phyloP scores from a whole-genome alignment of 176 grass and related monocot genomes.

The Eleusine coracana region DNA sequence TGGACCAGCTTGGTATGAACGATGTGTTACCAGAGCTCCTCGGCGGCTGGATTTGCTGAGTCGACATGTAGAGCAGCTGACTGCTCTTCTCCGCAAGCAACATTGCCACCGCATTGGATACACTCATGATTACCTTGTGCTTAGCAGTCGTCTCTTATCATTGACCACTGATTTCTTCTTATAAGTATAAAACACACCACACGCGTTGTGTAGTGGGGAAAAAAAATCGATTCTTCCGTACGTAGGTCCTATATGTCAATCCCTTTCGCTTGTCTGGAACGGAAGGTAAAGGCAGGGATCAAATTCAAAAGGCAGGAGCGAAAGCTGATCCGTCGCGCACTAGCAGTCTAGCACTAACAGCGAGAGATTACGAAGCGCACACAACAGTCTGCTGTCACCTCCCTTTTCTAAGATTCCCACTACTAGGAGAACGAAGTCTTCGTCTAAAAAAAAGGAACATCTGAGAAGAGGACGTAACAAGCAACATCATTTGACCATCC shows the following conservation, averaged over 20 bases:
- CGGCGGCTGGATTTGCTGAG: background rate
- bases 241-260: background rate
- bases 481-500: background rate
- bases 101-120: background rate
- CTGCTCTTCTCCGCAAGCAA: background rate
- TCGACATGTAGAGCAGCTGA: background rate
- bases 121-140: background rate
- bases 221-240: too few species aligned
- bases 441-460: background rate
- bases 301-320: background rate
- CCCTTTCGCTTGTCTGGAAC: conserved; percentile 13
- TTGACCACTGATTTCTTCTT: background rate
- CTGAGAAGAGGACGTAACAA: background rate
- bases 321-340: background rate
- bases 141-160: background rate
- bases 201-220: too few species aligned
- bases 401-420: conserved; percentile 31
- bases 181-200: too few species aligned
- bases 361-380: background rate
- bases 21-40: background rate
- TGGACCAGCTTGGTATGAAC: background rate
- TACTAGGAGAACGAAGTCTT: background rate
- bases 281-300: background rate
- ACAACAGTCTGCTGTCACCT: background rate
- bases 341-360: background rate